A percentile compares a stretch with the other conserved stretches of the same genome.
Evolutionary conservation across 2,329 filamentous ascomycete species (phyloP).

Genomic region (Colletotrichum acutatum): DNA sequence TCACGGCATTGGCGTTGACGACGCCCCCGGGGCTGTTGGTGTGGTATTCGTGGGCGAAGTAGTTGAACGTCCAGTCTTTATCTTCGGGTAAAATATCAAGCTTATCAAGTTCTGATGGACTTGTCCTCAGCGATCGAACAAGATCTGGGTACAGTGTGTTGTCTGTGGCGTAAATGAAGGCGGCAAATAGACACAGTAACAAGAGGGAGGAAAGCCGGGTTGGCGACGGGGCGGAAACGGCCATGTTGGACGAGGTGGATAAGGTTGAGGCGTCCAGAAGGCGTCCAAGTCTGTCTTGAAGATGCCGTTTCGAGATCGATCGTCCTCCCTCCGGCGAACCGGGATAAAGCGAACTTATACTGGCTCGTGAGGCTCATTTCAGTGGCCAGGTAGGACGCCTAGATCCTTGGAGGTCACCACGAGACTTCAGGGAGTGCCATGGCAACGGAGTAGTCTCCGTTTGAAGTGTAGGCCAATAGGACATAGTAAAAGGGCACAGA

Average conservation of each 20-base stretch:
- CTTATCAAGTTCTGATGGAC: conserved; percentile 58
- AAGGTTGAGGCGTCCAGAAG: conserved; percentile 18
- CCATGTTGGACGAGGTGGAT: conserved; percentile 21
- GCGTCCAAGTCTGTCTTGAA: not conserved
- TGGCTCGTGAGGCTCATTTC: not conserved
- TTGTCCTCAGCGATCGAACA: conserved; percentile 43
- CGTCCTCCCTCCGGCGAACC: conserved; percentile 11
- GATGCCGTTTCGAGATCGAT: not conserved
- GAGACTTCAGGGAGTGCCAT: not conserved
- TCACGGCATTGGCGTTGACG: conserved; percentile 62
- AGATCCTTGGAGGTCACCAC: not conserved
- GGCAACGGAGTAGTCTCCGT: not conserved
- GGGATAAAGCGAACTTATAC: conserved; percentile 21
- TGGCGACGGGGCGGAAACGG: not conserved
- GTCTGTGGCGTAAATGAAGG: conserved; percentile 16
- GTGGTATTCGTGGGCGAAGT: conserved; percentile 52
- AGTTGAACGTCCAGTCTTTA: conserved; percentile 61
- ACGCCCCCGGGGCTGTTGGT: conserved; percentile 58
- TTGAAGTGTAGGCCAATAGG: not conserved
- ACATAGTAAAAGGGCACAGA: not conserved
- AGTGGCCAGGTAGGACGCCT: not conserved
- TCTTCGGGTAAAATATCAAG: conserved; percentile 51
- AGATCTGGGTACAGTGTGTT: conserved; percentile 41
- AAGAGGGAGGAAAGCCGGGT: not conserved
- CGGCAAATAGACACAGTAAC: not conserved